Base-by-base conservation (phyloP, 441 rosid genomes). In the Metrosideros polymorpha region DNA sequence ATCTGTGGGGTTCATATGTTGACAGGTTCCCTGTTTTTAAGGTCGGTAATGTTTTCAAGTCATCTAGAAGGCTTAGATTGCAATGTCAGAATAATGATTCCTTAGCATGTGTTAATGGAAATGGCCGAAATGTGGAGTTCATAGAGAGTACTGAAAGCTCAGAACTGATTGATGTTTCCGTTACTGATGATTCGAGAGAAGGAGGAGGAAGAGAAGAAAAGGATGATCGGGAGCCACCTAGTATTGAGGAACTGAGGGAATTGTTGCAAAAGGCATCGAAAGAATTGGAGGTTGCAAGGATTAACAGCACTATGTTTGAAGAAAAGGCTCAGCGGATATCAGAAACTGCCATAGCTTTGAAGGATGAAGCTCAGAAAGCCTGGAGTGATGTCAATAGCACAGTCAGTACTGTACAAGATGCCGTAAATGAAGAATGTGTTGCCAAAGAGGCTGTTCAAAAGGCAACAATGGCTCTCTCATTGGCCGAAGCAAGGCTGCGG, bases 271-370 rank as follows among this genome's bases (percentile, higher is more conserved):
- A 89, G 90, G 95, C 96, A 22, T 84, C 59, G 86, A 93, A 89
- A 88, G 97, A 96, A 66, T 87, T 98, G 92, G 98, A 95, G 89
- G 94, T 90, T 92, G 98, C 98, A 47, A 86, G 92, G 89, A 90
- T 93, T 86, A 98, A 95, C 87, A 96, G 99, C 86, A 91, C 93
- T 66, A 87, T 94, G 91, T 96, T 95, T 84, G 99, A 98, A 94
- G 98, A 96, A 84, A 96, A 95, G 92, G 99, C 99, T 84, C 98
- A 94, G 89, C 87, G 90, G 83, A 93, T 98, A 87, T 94, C 99
- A 15, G 99, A 98, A 92, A 85, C 94, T 87, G 99, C 99, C 30
- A 96, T 98, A 52, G 93, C 97, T 25, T 91, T 94, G 92, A 96
- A 96, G 92, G 99, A 98, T 83, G 92, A 95, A 88, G 98, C 98